Evolutionary conservation across 2,329 filamentous ascomycete genomes (phyloP).

Genomic region (Trichoderma endophyticum): DNA sequence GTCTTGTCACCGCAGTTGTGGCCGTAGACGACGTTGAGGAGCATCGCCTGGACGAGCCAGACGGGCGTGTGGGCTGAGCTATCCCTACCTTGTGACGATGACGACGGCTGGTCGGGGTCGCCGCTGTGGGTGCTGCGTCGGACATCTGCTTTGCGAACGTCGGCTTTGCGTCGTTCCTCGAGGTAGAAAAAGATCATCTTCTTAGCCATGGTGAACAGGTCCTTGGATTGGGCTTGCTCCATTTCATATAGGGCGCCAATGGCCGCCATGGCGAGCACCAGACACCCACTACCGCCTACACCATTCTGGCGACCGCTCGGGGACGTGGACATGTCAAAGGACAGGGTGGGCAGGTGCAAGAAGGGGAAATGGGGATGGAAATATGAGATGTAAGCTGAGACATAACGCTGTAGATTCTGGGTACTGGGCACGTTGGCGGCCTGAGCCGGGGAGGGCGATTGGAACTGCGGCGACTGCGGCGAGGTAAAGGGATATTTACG

Average conservation of each 20-base stretch:
- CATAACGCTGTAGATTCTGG: conserved; percentile 82
- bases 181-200: conserved; percentile 93
- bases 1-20: conserved; percentile 92
- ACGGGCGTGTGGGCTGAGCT: conserved; percentile 73
- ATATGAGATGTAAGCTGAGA: conserved; percentile 83
- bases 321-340: conserved; percentile 76
- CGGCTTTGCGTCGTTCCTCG: conserved; percentile 83
- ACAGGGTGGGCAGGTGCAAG: conserved; percentile 84
- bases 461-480: conserved; percentile 52
- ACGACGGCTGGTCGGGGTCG: neutral
- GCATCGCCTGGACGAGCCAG: conserved; percentile 96
- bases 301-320: conserved; percentile 58
- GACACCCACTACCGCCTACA: conserved; percentile 77
- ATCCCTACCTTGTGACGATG: conserved; percentile 46
- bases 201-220: conserved; percentile 89
- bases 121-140: conserved; percentile 49
- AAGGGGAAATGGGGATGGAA: conserved; percentile 97
- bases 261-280: conserved; percentile 80
- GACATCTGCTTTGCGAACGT: conserved; percentile 64
- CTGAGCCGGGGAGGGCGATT: conserved; percentile 48
- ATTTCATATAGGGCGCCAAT: conserved; percentile 80
- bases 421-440: conserved; percentile 70
- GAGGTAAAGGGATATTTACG: conserved; percentile 64
- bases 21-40: conserved; percentile 92
- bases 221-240: conserved; percentile 73